phyloP scores from a whole-genome alignment of 331 rosid genomes.

The Acacia pycnantha region DNA sequence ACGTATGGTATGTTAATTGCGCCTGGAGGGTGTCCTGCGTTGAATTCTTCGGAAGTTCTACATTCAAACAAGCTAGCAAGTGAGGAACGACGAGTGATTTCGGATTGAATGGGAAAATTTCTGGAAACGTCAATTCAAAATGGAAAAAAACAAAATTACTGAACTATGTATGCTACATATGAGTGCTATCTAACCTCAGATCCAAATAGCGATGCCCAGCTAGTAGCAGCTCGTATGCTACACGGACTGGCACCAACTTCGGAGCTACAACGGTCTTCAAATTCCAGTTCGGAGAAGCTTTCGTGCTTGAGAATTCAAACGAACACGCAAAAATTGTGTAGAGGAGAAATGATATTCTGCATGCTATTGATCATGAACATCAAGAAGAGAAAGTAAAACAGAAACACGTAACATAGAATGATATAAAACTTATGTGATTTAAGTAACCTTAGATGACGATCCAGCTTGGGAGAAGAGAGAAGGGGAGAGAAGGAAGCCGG shows the following conservation, averaged over 20 bases:
- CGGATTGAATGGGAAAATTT: conserved; percentile 1
- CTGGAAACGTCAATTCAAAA: neutral
- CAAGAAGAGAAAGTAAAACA: neutral
- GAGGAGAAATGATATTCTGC: neutral
- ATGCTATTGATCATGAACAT: neutral
- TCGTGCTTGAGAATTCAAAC: conserved; percentile 35
- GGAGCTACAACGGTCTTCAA: conserved; percentile 53
- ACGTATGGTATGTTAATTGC: conserved; percentile 78
- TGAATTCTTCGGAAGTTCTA: conserved; percentile 80
- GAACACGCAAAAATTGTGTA: neutral
- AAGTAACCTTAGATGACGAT: neutral
- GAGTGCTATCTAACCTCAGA: conserved; percentile 53
- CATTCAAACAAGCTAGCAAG: neutral
- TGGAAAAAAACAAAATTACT: neutral
- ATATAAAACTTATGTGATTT: neutral
- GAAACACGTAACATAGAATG: neutral
- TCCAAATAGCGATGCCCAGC: conserved; percentile 88
- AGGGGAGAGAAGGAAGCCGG: neutral
- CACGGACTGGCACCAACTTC: conserved; percentile 80
- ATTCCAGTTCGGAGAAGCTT: conserved; percentile 43
- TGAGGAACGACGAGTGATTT: neutral
- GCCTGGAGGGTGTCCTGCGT: conserved; percentile 65
- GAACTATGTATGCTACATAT: neutral
- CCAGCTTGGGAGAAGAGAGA: neutral
- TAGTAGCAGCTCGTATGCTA: conserved; percentile 74